Base-by-base conservation (phyloP, 176 grass and related monocot genomes). In the Aegilops tauschii region DNA sequence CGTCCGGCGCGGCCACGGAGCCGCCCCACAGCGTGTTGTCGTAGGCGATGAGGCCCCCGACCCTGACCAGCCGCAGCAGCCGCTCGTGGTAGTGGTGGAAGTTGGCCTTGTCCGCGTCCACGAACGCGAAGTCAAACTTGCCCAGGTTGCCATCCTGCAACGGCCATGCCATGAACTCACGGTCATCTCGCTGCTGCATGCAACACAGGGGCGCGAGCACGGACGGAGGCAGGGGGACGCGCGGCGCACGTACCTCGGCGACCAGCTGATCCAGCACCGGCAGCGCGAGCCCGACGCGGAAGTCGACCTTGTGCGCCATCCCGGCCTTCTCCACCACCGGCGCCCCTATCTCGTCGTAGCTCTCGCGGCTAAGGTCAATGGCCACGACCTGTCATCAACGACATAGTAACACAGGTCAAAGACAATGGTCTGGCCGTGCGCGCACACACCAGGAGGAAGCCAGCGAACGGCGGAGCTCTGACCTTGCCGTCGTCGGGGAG, bases 311-410 rank as follows among this genome's bases (percentile, higher is more conserved):
- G 83, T 90, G 93, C 36, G 87, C 89, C 59, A 95, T 78, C 66
- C 93, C 89, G 54, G 95, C 93, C 89, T 93, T 97, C 71, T 88
- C 21, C 29, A 95, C 84, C 76, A 95, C 87, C 39, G 91, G 93
- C 71, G 81, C 52, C 10, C 89, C 94, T 20, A 95, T 47, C 79
- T 73, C 17, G 65, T 94, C 89, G 47, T 91, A 96, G 80, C 49
- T 87, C 82, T 90, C 82, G 2, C 94, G 84, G 12, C 17, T 89
- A 0, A 91, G 87, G 31, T 95, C 94, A 36, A 96, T 93, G 36
- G 94, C 91, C 42, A 93, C 64, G 5, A 95, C 76, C 91, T 95
- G 84, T 7, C 8, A 25, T 66, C 45, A 12, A 27, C 45, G 20
- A 49, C 42, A 45, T 12, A 10, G 42, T 45, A 12, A 45, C 42